Base-by-base conservation (phyloP, 2,329 filamentous ascomycete species). In the Epichloe coenophiala region DNA sequence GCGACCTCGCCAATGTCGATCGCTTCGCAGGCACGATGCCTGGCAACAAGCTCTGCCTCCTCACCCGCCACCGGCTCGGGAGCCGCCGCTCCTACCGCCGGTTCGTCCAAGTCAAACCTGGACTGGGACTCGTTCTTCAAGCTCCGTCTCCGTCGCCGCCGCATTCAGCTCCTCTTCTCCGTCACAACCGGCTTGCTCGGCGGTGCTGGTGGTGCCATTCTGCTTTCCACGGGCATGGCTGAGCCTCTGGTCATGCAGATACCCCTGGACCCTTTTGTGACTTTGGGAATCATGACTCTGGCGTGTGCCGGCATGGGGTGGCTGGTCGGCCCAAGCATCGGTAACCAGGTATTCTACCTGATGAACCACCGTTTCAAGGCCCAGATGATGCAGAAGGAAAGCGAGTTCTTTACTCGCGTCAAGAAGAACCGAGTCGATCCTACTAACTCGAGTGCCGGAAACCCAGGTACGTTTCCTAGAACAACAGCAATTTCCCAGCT, bases 101-200 rank as follows among this genome's bases (percentile, higher is more conserved):
- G 37, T 19, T 43, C 41, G 5, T 36, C 50, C 45, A 45, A 42
- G 42, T 47, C 51, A 12, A 23, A 45, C 8, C 78, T 90, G 41
- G 80, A 88, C 69, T 97, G 91, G 91, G 84, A 96, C 71, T 82
- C 81, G 49, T 97, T 95, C 74, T 95, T 97, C 75, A 80, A 81
- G 64, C 83, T 97, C 53, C 88, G 91, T 62, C 86, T 88, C 60
- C 85, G 83, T 53, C 86, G 91, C 51, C 84, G 91, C 54, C 81
- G 86, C 60, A 86, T 90, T 72, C 88, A 91, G 64, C 78, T 95
- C 39, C 78, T 77, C 47, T 89, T 88, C 56, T 91, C 86, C 45
- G 73, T 88, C 48, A 65, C 80, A 36, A 80, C 78, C 36, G 83
- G 83, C 41, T 56, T 83, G 5, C 70, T 73, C 12, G 80, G 79